Evolutionary conservation across 2,329 filamentous ascomycete genomes (phyloP).

Genomic region (Fusarium udum): DNA sequence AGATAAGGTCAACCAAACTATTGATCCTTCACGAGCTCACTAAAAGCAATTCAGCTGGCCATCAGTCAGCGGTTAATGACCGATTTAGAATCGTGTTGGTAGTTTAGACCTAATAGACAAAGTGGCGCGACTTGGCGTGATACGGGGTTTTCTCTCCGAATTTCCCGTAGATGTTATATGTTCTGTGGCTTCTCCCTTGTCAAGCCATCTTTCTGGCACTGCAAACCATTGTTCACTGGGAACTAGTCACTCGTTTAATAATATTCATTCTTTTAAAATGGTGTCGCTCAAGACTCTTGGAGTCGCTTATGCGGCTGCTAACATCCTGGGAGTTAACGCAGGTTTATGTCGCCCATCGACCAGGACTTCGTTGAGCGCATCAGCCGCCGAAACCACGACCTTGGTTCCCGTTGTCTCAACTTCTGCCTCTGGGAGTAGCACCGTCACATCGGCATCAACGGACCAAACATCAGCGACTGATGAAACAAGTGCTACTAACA

Average conservation of each 20-base stretch:
- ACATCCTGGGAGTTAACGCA: background rate
- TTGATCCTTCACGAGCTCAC: background rate
- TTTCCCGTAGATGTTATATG: background rate
- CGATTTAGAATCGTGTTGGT: background rate
- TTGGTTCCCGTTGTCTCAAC: background rate
- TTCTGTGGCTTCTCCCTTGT: background rate
- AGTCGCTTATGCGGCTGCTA: background rate
- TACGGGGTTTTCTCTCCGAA: background rate
- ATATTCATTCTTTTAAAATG: constrained; percentile 10
- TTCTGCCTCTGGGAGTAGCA: background rate
- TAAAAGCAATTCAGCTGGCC: background rate
- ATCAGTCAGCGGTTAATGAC: background rate
- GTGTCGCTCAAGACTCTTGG: constrained; percentile 2
- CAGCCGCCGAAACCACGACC: background rate
- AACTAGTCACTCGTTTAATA: background rate
- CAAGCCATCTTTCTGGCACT: background rate
- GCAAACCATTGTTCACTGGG: background rate
- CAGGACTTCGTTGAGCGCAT: background rate
- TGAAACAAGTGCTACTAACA: background rate
- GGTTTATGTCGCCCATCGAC: background rate
- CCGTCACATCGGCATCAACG: accelerated
- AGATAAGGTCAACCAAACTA: background rate
- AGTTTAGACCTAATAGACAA: background rate
- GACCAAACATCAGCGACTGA: background rate
- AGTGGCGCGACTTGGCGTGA: background rate